These are phyloP conservation scores for Trametes villosa DNA, from an alignment of 768 basidiomycete species.

Conservation along the genomic window DNA sequence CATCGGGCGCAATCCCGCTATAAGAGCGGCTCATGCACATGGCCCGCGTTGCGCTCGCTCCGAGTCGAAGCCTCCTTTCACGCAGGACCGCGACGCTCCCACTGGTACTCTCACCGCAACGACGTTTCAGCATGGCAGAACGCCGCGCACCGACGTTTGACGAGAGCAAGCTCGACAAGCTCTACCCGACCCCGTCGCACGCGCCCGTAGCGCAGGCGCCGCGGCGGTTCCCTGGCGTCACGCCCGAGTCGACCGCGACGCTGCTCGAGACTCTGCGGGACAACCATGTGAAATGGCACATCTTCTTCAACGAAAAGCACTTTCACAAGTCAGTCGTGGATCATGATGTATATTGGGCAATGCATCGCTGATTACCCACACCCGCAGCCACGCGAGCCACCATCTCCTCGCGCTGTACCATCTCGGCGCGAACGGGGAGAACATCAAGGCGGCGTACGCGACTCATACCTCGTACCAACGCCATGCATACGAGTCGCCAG, in stretches of 20 bases:
- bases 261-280: slow-evolving; percentile 31
- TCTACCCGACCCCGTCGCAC: slow-evolving; percentile 38
- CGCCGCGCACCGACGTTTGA: neutral
- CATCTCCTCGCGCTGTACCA: slow-evolving; percentile 60
- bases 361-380: neutral
- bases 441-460: slow-evolving; percentile 46
- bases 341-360: neutral
- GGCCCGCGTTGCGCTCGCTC: neutral
- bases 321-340: slow-evolving; percentile 42
- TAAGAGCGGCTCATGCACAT: no score
- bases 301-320: slow-evolving; percentile 40
- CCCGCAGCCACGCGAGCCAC: slow-evolving; percentile 57
- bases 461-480: slow-evolving; percentile 41
- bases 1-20: neutral
- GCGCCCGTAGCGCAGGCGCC: slow-evolving; percentile 42
- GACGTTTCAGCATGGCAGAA: no score
- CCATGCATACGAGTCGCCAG: slow-evolving; percentile 46
- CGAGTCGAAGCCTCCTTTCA: no score
- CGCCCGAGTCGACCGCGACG: slow-evolving; percentile 35
- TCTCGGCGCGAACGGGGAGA: slow-evolving; percentile 52
- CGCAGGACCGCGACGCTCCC: no score
- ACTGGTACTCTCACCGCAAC: no score
- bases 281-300: slow-evolving; percentile 39
- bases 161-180: slow-evolving; percentile 28
- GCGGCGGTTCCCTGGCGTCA: slow-evolving; percentile 39